A percentile compares a stretch with the other conserved stretches of the same genome.
Conservation (phyloP, 306 rosid species). For the Senna siamea region DNA sequence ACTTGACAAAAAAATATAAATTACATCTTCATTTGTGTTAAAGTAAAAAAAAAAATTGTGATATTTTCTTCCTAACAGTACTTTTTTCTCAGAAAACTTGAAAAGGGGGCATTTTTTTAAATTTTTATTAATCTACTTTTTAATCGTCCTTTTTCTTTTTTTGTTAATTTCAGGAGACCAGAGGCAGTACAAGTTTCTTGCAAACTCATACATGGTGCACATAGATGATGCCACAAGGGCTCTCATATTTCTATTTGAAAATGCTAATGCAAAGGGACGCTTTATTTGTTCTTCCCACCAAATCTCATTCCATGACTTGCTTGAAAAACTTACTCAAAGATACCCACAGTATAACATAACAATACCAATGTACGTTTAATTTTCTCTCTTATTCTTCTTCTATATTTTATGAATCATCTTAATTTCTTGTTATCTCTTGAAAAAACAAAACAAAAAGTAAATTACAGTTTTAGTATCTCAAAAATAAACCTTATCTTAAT, state of each 20-base stretch:
- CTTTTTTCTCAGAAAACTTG: too few relatives aligned
- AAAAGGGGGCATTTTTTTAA: too few relatives aligned
- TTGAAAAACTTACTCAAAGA: slow-evolving; percentile 41
- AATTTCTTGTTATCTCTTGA: too few relatives aligned
- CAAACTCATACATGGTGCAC: slow-evolving; percentile 53
- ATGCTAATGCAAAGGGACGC: slow-evolving; percentile 51
- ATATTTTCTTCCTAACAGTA: too few relatives aligned
- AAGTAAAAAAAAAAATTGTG: too few relatives aligned
- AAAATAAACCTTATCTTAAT: too few relatives aligned
- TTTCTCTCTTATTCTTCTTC: neutral
- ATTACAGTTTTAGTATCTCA: too few relatives aligned
- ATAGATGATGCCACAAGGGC: slow-evolving; percentile 58
- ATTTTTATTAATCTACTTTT: too few relatives aligned
- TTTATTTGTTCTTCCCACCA: slow-evolving; percentile 55
- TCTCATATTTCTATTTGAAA: slow-evolving; percentile 52
- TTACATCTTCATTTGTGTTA: too few relatives aligned
- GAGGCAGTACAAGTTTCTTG: slow-evolving; percentile 35
- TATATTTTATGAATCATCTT: neutral
- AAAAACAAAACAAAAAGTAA: too few relatives aligned
- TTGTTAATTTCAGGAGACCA: slow-evolving; percentile 44
- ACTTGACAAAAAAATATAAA: too few relatives aligned
- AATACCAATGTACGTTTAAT: slow-evolving; percentile 47
- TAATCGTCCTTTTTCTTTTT: too few relatives aligned
- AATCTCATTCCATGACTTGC: slow-evolving; percentile 41
- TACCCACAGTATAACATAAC: slow-evolving; percentile 47